Base-by-base conservation (phyloP, 2,329 filamentous ascomycete genomes). In the Colletotrichum nymphaeae region DNA sequence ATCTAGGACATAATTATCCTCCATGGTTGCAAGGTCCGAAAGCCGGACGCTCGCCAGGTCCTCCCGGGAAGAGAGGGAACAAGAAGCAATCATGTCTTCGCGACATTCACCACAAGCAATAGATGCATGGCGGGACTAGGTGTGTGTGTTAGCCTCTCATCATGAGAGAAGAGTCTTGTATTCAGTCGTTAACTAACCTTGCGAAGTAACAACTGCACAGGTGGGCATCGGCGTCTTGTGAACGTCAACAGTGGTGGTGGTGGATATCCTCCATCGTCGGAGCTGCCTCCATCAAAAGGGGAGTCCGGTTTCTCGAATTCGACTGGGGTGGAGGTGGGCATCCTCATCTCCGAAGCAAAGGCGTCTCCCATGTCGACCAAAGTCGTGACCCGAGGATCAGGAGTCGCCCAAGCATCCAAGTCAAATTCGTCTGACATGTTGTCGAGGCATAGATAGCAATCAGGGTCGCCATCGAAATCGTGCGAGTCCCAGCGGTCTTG, bases 91-190 rank as follows among this genome's bases (percentile, higher is more conserved):
- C 19, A 30, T 12, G 30, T 46, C 30, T 16, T 28, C 26, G 30
- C 37, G 37, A 53, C 37, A 60, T 22, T 55, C 3, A 30, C 19
- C 46, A 30, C 28, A 52, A 26, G 24, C 5, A 26, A 16, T 24
- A 26, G 24, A 49, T 42, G 67, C 22, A 56, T 30, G 24, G 53
- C 42, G 66, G 35, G 67, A 46, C 70, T 73, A 67, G 59, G 67
- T 35, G 8, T 53, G 32, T 56, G 14, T 62, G 70, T 73, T 37
- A 73, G 70, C 70, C 55, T 69, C 70, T 73, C 70, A 24, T 53
- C 49, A 30, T 8, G 42, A 60, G 68, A 73, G 70, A 71, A 55
- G 28, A 58, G 11, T 49, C 49, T 9, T 65, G 4, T 59, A 64
- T 56, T 69, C 6, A 26, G 32, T 55, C 58, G 46, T 73, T 24